Evolutionary conservation across 257 asterid species (phyloP), one percentile per base, ranked within the genome.

Genomic region (Rhazya stricta): DNA sequence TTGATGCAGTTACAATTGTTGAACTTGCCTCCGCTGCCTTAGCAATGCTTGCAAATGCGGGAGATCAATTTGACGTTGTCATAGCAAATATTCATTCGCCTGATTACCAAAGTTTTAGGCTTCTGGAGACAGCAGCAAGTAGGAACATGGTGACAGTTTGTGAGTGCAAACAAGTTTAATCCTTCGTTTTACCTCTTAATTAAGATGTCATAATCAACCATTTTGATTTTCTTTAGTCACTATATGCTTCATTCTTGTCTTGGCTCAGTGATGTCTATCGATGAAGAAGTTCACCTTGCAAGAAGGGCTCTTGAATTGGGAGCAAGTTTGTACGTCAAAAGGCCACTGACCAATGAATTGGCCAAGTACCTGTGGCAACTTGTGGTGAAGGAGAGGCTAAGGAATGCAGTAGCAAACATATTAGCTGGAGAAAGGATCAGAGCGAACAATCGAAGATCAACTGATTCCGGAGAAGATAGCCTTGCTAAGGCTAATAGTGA

Each of bases 1-100:
- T 27, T 13, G 34, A n/a, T 57, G 72, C 78, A 80, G 84, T 80
- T 30, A 76, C 84, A 15, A 42, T 25, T 67, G 73, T 67, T 37
- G 76, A 67, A 25, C 27, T 36, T 37, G 69, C 61, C 60, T 45
- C 73, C n/a, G 50, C 48, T 6, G 84, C 79, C 9, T 12, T 76
- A 56, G 19, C 50, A 41, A 76, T 50, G 32, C 71, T 80, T 41
- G 3, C 6, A 9, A 3, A 41, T 54, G 75, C 72, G 39, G 54
- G 56, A 36, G 36, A 68, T 57, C 70, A 43, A 30, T 76, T 76
- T 30, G 84, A 77, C 25, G 29, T 76, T 27, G 65, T 73, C 4
- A 77, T 77, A 19, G 78, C 76, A 58, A 66, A 81, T 53, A 34
- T 77, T 23, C 19, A 79, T 54, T 60, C 74, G 10, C 79, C 79